Evolutionary conservation across 2,329 filamentous ascomycete species (phyloP).

Genomic region (Alternaria viburni): DNA sequence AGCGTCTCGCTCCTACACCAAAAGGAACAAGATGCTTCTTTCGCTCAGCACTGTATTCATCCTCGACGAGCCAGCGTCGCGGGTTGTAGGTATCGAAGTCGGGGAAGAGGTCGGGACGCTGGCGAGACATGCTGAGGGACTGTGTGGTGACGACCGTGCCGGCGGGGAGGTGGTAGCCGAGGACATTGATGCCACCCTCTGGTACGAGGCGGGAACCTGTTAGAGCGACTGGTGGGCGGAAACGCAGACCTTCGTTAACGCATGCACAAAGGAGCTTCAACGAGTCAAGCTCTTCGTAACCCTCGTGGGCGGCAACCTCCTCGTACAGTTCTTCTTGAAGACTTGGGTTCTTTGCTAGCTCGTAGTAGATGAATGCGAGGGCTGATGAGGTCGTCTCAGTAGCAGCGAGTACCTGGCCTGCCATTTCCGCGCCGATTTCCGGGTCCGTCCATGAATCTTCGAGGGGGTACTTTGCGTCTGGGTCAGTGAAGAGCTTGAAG

Average conservation of each 20-base stretch:
- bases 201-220: slow-evolving; percentile 27
- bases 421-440: slow-evolving; percentile 28
- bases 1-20: slow-evolving; percentile 24
- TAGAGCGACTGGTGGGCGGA: slow-evolving; percentile 26
- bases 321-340: slow-evolving; percentile 19
- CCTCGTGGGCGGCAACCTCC: slow-evolving; percentile 20
- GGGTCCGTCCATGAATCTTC: slow-evolving; percentile 19
- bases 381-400: slow-evolving; percentile 29
- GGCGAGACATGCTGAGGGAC: slow-evolving; percentile 25
- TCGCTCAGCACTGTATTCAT: slow-evolving; percentile 19
- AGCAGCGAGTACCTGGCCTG: slow-evolving; percentile 27
- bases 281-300: slow-evolving; percentile 24
- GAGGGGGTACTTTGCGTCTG: slow-evolving; percentile 23
- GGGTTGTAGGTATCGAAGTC: slow-evolving; percentile 27
- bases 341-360: slow-evolving; percentile 21
- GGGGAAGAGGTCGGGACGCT: slow-evolving; percentile 27
- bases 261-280: slow-evolving; percentile 20
- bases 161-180: slow-evolving; percentile 22
- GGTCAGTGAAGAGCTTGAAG: slow-evolving; percentile 21
- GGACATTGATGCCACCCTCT: slow-evolving; percentile 18
- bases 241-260: slow-evolving; percentile 29
- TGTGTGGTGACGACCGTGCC: slow-evolving; percentile 25
- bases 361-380: slow-evolving; percentile 28
- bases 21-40: slow-evolving; percentile 22
- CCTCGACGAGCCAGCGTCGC: slow-evolving; percentile 19